These are phyloP conservation scores for Aspergillus nidulans DNA, from an alignment of 495 filamentous ascomycete genomes.

Conservation along the genomic window DNA sequence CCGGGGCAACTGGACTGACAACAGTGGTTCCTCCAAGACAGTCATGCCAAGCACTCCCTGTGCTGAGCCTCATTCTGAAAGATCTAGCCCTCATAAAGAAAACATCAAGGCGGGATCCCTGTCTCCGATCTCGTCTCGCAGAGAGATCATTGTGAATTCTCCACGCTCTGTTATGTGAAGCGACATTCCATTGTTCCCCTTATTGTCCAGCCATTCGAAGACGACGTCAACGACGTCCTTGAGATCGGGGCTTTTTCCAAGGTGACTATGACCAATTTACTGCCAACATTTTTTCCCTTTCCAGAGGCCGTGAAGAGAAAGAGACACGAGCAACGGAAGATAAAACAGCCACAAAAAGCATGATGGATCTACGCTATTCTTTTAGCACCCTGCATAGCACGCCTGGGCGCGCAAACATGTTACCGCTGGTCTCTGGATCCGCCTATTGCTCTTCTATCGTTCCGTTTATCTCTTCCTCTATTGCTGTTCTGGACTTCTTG, in stretches of 20 bases:
- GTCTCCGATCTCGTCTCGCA: constrained; percentile 33
- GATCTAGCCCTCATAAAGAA: constrained; percentile 33
- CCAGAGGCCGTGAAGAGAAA: not conserved
- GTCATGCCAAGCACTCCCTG: constrained; percentile 24
- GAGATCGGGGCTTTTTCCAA: not conserved
- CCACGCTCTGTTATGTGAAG: constrained; percentile 20
- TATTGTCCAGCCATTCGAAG: not conserved
- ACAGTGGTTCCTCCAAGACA: constrained; percentile 31
- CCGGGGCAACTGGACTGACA: constrained; percentile 29
- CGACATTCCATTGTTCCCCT: not conserved
- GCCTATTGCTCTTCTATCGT: constrained; percentile 7
- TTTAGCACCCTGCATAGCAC: not conserved
- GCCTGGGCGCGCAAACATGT: not conserved
- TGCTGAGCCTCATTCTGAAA: constrained; percentile 20
- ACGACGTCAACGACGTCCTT: not conserved
- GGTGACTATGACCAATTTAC: not conserved
- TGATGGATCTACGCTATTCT: not conserved
- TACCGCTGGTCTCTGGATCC: constrained; percentile 4
- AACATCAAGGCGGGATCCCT: constrained; percentile 30
- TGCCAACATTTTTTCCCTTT: not conserved
- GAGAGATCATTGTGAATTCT: constrained; percentile 26
- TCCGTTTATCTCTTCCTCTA: constrained; percentile 6
- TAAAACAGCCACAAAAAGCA: not conserved
- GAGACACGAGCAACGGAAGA: not conserved
- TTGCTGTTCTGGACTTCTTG: constrained; percentile 11